Evolutionary conservation across 2,329 filamentous ascomycete species (phyloP).

Genomic region (Ambrosiella beaveri): DNA sequence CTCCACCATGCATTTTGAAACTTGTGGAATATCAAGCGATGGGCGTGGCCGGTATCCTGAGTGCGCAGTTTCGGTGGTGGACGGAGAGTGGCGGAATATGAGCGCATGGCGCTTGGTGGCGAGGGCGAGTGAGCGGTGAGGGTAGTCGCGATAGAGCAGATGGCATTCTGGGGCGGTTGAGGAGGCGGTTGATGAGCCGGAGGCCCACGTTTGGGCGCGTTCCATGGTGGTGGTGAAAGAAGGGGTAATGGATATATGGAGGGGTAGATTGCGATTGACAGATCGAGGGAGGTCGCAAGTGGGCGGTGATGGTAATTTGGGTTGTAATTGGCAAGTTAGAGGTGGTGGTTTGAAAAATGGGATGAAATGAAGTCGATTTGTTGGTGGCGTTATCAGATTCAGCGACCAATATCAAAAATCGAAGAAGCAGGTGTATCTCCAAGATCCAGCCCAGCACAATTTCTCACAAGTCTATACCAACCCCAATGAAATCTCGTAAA

Average conservation of each 20-base stretch:
- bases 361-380: no score
- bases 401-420: no score
- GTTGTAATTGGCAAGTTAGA: no score
- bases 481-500: no score
- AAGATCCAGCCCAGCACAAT: no score
- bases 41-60: constrained; percentile 34
- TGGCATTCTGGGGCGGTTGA: constrained; percentile 40
- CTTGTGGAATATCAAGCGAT: constrained; percentile 23
- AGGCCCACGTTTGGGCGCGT: constrained; percentile 11
- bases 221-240: constrained; percentile 10
- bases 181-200: constrained; percentile 20
- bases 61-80: constrained; percentile 39
- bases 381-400: no score
- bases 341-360: no score
- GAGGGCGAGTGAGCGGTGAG: constrained; percentile 74
- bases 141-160: constrained; percentile 71
- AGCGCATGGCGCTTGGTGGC: constrained; percentile 63
- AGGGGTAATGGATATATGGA: neutral
- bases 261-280: no score
- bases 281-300: no score
- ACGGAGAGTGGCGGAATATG: constrained; percentile 63
- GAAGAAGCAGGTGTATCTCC: no score
- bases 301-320: no score
- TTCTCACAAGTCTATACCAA: no score
- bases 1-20: constrained; percentile 70